Evolutionary conservation across 768 basidiomycete species (phyloP).

Genomic region (Tylopilus sp.): DNA sequence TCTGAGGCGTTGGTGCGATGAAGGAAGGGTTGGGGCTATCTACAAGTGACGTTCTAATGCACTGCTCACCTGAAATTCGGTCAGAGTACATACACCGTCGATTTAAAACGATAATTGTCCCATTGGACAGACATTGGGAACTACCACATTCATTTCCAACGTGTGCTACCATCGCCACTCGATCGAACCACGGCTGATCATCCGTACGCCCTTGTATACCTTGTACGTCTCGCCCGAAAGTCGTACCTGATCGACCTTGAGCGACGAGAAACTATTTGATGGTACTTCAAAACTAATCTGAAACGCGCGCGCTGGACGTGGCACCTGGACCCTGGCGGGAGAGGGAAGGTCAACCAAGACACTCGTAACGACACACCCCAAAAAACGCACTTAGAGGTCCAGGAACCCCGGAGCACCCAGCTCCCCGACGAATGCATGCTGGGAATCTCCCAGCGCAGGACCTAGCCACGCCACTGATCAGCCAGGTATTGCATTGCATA

Average conservation of each 20-base stretch:
- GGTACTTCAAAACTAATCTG: conserved; percentile 70
- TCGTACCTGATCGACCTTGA: conserved; percentile 85
- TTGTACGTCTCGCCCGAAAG: conserved; percentile 80
- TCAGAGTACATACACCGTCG: conserved; percentile 15
- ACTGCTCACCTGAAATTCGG: conserved; percentile 19
- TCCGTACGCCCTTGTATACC: conserved; percentile 87
- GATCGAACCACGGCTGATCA: conserved; percentile 35
- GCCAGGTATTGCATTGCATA: too few relatives aligned
- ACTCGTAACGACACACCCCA: neutral
- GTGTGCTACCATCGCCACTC: conserved; percentile 32
- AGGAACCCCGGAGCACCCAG: conserved; percentile 77
- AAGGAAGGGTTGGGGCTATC: conserved; percentile 1
- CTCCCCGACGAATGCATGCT: conserved; percentile 61
- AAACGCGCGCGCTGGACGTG: conserved; percentile 73
- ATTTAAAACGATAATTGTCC: conserved; percentile 6
- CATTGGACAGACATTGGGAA: neutral
- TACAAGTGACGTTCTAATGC: conserved; percentile 16
- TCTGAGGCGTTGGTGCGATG: conserved; percentile 7
- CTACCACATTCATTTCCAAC: neutral
- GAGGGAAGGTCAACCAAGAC: conserved; percentile 1
- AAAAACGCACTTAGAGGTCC: conserved; percentile 55
- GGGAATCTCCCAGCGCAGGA: conserved; percentile 77
- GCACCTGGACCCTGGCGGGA: conserved; percentile 34
- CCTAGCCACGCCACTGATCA: too few relatives aligned
- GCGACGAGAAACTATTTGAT: conserved; percentile 66